Base-by-base conservation (phyloP, 129 eudicot species). In the Escallonia rubra region DNA sequence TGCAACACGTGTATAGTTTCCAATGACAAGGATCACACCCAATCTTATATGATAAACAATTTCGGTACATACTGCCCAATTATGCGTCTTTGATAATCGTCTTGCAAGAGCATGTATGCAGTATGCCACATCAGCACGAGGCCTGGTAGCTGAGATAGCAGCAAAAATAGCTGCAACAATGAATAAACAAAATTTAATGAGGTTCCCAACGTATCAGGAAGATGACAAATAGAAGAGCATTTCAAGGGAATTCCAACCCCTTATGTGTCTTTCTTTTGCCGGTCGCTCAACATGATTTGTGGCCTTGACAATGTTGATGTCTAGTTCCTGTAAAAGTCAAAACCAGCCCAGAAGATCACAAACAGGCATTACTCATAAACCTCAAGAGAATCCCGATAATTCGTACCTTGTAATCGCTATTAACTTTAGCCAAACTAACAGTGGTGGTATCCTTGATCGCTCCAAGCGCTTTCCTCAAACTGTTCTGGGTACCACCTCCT, bases 51-150 rank as follows among this genome's bases (percentile, higher is more conserved):
- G 34, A 23, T 23, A 23, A 23, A 23, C 34, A 23, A 23, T 73
- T 16, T 42, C 59, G 60, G 66, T 43, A 59, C 90, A 51, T 84
- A 93, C 98, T 66, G 98, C 96, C 98, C 98, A 92, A 72, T 92
- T 92, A 78, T 76, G 91, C 67, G 98, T 92, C 84, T 85, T 89
- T 44, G 96, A 73, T 78, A 92, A 74, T 71, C 98, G 83, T 79
- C 98, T 82, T 38, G 96, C 95, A 74, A 92, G 96, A 66, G 95
- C 98, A 82, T 92, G 98, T 75, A 92, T 92, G 78, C 98, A 92
- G 75, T 92, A 92, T 7, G 96, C 98, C 63, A 92, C 98, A 80
- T 92, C 98, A 72, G 96, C 96, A 63, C 98, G 87, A 56, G 96
- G 98, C 74, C 90, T 84, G 66, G 91, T 86, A 76, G 98, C 96